Base-by-base conservation (phyloP, 441 rosid species). In the Croton setiger region DNA sequence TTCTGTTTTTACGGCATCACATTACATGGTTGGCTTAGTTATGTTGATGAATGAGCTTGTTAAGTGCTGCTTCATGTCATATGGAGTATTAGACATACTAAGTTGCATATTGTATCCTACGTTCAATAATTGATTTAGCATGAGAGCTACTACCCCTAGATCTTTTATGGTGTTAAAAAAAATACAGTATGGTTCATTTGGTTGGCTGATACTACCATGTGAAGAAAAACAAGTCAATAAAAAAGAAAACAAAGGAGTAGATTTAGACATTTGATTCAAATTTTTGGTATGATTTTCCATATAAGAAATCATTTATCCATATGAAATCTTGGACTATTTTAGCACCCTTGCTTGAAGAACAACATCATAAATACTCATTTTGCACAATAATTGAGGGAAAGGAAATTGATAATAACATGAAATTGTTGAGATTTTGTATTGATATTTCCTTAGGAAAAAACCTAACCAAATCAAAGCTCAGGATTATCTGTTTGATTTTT, bases 301-400 rank as follows among this genome's bases (percentile, higher is more conserved):
- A 51, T 18, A 53, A 13, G 59, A 36, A 7, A 65, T 5, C 3
- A 20, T 51, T 51, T 37, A 33, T 31, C 17, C 11, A 31, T n/a
- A 33, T 43, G 10, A 54, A 27, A 66, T 4, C 60, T 37, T 66
- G 60, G 35, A 64, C 53, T 21, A 53, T 66, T 52, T 23, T 66
- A 21, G 60, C 44, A 13, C 33, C 68, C 49, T 35, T 36, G 8
- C 44, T 36, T 65, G 18, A 51, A 65, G 31, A 33, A 51, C n/a
- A 27, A 13, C 48, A 43, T 55, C 31, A 27, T 1, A 27, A 27
- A 27, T 27, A 27, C 31, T 39, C 31, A 8, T 39, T 20, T 64
- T 23, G 4, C 15, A 4, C 33, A 7, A 12, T 66, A 15, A 54
- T 1, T 55, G 49, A 53, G 20, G 35, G 11, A 14, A 23, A 27